Evolutionary conservation across 2,329 filamentous ascomycete species (phyloP).

Genomic region (Simplicillium sp.): DNA sequence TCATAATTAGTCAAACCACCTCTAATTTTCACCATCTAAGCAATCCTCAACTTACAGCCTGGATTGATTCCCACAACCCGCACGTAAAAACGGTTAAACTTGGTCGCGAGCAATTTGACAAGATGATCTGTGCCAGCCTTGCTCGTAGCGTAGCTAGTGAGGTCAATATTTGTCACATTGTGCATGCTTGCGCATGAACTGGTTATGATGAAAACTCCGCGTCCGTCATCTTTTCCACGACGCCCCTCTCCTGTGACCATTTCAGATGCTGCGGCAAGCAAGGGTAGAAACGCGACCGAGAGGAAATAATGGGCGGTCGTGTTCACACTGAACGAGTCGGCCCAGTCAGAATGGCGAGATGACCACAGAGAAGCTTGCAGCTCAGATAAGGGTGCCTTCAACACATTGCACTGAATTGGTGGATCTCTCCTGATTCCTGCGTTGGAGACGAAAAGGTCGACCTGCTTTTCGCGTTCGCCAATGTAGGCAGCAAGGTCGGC

Average conservation of each 20-base stretch:
- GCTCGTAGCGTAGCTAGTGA: constrained; percentile 40
- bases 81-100: constrained; percentile 27
- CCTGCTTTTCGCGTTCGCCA: constrained; percentile 22
- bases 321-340: constrained; percentile 34
- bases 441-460: constrained; percentile 39
- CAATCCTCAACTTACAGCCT: constrained; percentile 17
- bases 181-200: constrained; percentile 44
- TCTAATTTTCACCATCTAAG: too few species aligned
- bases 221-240: constrained; percentile 21
- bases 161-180: constrained; percentile 40
- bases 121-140: constrained; percentile 44
- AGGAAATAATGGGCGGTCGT: constrained; percentile 40
- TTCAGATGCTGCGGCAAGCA: constrained; percentile 29
- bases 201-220: constrained; percentile 36
- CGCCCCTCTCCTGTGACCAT: constrained; percentile 19
- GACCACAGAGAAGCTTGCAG: constrained; percentile 39
- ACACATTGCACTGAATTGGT: constrained; percentile 29
- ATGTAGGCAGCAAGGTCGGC: constrained; percentile 19
- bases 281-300: constrained; percentile 32
- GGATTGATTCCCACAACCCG: constrained; percentile 22
- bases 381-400: constrained; percentile 28
- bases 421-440: constrained; percentile 38
- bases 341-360: constrained; percentile 29
- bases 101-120: constrained; percentile 35
- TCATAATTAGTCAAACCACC: background rate